These are phyloP conservation scores for Boletus rubropictus DNA, from an alignment of 768 basidiomycete species.

Conservation along the genomic window DNA sequence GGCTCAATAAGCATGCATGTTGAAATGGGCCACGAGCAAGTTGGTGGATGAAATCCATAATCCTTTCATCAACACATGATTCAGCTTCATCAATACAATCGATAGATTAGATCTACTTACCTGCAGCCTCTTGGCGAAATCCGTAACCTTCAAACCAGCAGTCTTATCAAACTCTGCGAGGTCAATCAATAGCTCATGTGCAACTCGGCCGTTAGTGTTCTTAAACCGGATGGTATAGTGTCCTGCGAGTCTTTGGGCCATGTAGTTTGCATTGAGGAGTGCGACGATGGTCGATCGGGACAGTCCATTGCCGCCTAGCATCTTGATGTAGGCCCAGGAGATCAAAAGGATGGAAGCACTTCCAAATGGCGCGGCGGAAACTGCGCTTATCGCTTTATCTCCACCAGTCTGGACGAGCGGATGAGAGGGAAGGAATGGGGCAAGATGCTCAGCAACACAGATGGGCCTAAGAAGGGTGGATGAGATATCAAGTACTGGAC, in stretches of 20 bases:
- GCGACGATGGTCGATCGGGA: conserved; percentile 81
- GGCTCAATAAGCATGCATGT: conserved; percentile 98
- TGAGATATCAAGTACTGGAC: neutral
- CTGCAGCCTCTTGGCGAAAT: conserved; percentile 95
- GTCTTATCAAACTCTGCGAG: conserved; percentile 90
- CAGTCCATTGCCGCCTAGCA: conserved; percentile 94
- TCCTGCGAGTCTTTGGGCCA: conserved; percentile 78
- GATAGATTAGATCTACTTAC: conserved; percentile 32
- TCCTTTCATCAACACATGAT: conserved; percentile 41
- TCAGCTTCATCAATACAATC: neutral
- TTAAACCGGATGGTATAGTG: conserved; percentile 86
- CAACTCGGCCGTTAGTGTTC: conserved; percentile 87
- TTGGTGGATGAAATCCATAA: conserved; percentile 94
- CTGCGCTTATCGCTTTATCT: conserved; percentile 72
- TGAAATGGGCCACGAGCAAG: conserved; percentile 96
- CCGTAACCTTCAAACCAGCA: conserved; percentile 86
- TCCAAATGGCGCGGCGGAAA: conserved; percentile 89
- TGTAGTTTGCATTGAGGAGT: conserved; percentile 94
- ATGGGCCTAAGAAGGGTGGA: conserved; percentile 55
- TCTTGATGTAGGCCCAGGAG: conserved; percentile 99
- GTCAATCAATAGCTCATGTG: conserved; percentile 94
- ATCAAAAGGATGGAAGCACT: conserved; percentile 93
- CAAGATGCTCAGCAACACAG: conserved; percentile 88
- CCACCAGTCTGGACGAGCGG: conserved; percentile 65
- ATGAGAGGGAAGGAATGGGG: conserved; percentile 91